phyloP scores from a whole-genome alignment of 176 grass and related monocot genomes.

The Eremochloa ophiuroides region DNA sequence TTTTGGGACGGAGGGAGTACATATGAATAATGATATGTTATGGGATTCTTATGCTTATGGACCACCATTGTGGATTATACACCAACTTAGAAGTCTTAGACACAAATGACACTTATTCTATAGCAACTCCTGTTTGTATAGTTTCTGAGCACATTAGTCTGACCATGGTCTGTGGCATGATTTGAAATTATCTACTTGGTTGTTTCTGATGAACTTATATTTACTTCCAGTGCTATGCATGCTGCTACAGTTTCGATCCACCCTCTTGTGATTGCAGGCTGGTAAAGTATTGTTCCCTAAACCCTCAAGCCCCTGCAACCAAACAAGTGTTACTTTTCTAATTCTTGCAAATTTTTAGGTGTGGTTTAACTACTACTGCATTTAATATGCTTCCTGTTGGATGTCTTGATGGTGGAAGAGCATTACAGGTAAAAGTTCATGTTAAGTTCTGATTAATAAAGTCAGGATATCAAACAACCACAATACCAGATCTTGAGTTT shows the following conservation, averaged over 20 bases:
- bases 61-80: background rate
- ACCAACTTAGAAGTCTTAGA: background rate
- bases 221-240: constrained; percentile 80
- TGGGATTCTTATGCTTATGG: background rate
- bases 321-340: constrained; percentile 23
- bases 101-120: background rate
- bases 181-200: constrained; percentile 6
- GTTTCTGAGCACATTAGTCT: constrained; percentile 1
- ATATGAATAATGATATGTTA: background rate
- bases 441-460: background rate
- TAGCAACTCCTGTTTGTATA: background rate
- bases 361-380: constrained; percentile 93
- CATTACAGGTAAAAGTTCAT: constrained; percentile 62
- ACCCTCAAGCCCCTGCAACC: background rate
- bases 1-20: too few relatives aligned
- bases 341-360: constrained; percentile 54
- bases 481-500: background rate
- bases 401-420: constrained; percentile 96
- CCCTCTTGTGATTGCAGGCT: constrained; percentile 96
- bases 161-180: background rate
- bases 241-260: constrained; percentile 88
- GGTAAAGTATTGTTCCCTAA: constrained; percentile 50
- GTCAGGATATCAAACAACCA: background rate
- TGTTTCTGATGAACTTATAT: constrained; percentile 24
- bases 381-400: constrained; percentile 99